Evolutionary conservation across 2,329 filamentous ascomycete species (phyloP), one percentile per base, ranked within the genome.

Genomic region (Rhinocladiella similis): DNA sequence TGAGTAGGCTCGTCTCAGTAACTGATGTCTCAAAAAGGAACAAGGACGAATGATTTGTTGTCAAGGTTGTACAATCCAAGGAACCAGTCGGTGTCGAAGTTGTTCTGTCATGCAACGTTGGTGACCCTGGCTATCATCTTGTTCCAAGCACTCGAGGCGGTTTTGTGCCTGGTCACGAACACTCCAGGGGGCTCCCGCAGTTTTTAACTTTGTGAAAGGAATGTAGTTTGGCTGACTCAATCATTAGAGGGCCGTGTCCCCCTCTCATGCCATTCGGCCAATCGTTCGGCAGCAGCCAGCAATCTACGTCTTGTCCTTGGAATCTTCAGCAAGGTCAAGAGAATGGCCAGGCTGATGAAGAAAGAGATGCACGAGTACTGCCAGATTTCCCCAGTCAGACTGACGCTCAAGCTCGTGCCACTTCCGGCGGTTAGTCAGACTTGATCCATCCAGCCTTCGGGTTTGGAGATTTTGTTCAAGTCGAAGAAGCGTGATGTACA

Each of bases 401-500:
- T 45, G 39, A 61, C 39, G 18, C 53, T 49, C 25, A 29, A 29
- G 12, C 19, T 38, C 63, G 61, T 35, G 66, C 59, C 20, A 68
- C 29, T 35, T 36, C 38, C 50, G 12, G 63, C 65, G 58, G 65
- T 35, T 59, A 72, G 67, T 73, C 69, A 74, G 47, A 69, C 75
- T 75, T 92, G 82, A 65, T 85, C 83, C 71, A 96, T 87, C 75
- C 89, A 96, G 61, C 93, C 94, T 65, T 86, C 83, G 13, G 94
- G 94, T 78, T 94, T 96, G 60, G 86, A 75, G 72, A 93, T 75
- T 54, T 85, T 83, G 73, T 92, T 95, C 67, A 91, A 73, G 45
- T 97, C 89, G 71, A 89, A 97, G 79, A 83, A 99, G 66, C 88
- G 85, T 33, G 89, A 84, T 50, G 93, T 97, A 78, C 92, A 97